These are phyloP conservation scores for Apiospora malaysiana DNA, from an alignment of 2,329 filamentous ascomycete genomes.

Conservation along the genomic window DNA sequence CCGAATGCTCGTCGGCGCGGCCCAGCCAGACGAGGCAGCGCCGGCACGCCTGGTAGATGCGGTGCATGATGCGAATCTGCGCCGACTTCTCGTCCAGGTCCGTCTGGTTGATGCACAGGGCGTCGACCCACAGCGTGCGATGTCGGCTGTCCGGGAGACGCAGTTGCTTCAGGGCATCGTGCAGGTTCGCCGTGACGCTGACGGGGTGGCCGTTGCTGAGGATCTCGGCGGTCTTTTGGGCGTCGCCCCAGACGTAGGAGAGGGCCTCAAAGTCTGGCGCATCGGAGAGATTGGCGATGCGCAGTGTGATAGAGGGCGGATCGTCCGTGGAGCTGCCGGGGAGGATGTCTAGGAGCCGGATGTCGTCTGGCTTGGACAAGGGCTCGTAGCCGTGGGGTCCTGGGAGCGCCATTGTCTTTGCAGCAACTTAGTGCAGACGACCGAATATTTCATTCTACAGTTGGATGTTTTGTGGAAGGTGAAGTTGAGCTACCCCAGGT, in stretches of 20 bases:
- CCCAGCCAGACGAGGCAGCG: constrained; percentile 22
- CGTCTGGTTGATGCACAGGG: constrained; percentile 25
- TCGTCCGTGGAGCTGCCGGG: not conserved
- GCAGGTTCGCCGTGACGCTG: constrained; percentile 20
- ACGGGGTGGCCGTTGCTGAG: not conserved
- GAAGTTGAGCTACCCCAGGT: not conserved
- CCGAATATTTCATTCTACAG: not conserved
- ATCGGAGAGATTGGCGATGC: not conserved
- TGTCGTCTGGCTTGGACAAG: constrained; percentile 4
- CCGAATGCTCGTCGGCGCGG: not conserved
- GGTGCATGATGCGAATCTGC: constrained; percentile 24
- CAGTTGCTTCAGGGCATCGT: constrained; percentile 19
- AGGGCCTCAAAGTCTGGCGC: constrained; percentile 23
- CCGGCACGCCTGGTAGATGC: constrained; percentile 24
- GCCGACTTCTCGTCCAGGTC: constrained; percentile 23
- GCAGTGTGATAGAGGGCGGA: not conserved
- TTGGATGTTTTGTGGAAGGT: not conserved
- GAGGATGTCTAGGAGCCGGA: constrained; percentile 19
- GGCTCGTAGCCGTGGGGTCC: constrained; percentile 1
- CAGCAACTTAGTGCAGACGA: not conserved
- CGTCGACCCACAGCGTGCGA: constrained; percentile 24
- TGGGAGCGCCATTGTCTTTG: not conserved
- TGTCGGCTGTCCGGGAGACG: not conserved
- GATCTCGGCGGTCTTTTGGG: not conserved
- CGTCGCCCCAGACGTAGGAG: constrained; percentile 26